A percentile compares a stretch with the other conserved stretches of the same genome.
phyloP scores from a whole-genome alignment of 192 early-diverging fungal genomes.

The Mortierella antarctica region DNA sequence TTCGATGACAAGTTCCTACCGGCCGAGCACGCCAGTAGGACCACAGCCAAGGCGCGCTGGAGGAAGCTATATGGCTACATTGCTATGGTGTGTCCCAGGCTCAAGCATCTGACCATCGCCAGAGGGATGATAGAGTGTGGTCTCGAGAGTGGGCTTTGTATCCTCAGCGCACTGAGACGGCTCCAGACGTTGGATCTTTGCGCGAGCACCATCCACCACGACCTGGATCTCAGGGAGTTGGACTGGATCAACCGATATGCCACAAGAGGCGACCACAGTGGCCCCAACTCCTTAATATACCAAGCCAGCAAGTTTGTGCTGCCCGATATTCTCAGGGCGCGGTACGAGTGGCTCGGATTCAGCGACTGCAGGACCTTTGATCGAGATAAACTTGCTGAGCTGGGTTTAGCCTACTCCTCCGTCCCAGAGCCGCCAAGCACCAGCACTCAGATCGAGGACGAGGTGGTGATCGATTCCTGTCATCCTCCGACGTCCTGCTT shows the following conservation, averaged over 20 bases:
- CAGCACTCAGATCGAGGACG: no score
- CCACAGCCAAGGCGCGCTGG: background rate
- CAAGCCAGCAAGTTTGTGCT: background rate
- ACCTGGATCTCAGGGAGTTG: conserved; percentile 6
- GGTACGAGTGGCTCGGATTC: conserved; percentile 8
- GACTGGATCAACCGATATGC: conserved; percentile 1
- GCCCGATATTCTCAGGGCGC: background rate
- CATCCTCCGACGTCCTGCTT: background rate
- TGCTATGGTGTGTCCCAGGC: background rate
- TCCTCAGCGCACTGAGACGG: conserved; percentile 1
- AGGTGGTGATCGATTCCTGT: background rate
- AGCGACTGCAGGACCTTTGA: conserved; percentile 3
- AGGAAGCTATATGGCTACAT: background rate
- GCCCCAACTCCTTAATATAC: background rate
- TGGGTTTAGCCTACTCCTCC: background rate
- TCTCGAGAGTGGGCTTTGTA: conserved; percentile 1
- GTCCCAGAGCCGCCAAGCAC: no score
- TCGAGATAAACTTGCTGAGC: background rate
- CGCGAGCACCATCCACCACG: background rate
- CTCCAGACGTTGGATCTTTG: conserved; percentile 1
- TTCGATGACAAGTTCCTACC: background rate
- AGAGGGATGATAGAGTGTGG: background rate
- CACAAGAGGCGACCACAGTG: no score
- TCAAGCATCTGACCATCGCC: conserved; percentile 1
- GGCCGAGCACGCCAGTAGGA: background rate